Percentiles rank a stretch among this genome's conserved stretches.
phyloP scores from a whole-genome alignment of 257 asterid genomes.

The Haberlea rhodopensis region DNA sequence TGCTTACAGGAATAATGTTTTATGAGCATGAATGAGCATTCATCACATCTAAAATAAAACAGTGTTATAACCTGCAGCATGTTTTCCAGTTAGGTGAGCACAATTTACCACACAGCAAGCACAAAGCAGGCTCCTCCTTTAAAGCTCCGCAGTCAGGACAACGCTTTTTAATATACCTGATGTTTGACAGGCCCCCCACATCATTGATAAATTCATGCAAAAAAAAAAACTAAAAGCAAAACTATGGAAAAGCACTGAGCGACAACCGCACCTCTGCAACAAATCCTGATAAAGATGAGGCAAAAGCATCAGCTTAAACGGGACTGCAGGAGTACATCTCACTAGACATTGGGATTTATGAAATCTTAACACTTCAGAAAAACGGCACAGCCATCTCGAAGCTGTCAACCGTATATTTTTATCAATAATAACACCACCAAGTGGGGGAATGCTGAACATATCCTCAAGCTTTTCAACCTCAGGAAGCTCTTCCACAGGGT shows the following conservation, averaged over 20 bases:
- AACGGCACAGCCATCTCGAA: slow-evolving; percentile 62
- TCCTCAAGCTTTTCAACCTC: slow-evolving; percentile 71
- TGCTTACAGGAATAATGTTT: not conserved
- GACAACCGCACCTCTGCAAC: slow-evolving; percentile 69
- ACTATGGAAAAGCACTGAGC: slow-evolving; percentile 3
- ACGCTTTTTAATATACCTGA: slow-evolving; percentile 76
- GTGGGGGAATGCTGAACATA: slow-evolving; percentile 72
- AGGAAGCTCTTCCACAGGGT: slow-evolving; percentile 46
- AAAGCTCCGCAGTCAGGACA: slow-evolving; percentile 75
- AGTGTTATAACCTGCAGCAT: slow-evolving; percentile 79
- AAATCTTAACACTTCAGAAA: slow-evolving; percentile 45
- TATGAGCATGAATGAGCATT: slow-evolving; percentile 11
- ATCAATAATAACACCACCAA: slow-evolving; percentile 55
- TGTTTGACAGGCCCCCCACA: slow-evolving; percentile 22
- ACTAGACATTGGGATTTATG: slow-evolving; percentile 36
- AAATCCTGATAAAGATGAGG: slow-evolving; percentile 88
- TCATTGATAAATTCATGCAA: slow-evolving; percentile 20
- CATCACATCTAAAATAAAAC: slow-evolving; percentile 6
- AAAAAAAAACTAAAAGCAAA: not conserved
- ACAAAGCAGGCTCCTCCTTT: slow-evolving; percentile 80
- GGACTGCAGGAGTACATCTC: slow-evolving; percentile 72
- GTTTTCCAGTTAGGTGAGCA: slow-evolving; percentile 87
- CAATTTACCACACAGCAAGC: slow-evolving; percentile 87
- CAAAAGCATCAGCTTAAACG: slow-evolving; percentile 76
- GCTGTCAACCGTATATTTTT: slow-evolving; percentile 48